Percentiles rank a stretch among this genome's conserved stretches.
phyloP scores from a whole-genome alignment of 768 basidiomycete genomes.

The Pleurotus giganteus region DNA sequence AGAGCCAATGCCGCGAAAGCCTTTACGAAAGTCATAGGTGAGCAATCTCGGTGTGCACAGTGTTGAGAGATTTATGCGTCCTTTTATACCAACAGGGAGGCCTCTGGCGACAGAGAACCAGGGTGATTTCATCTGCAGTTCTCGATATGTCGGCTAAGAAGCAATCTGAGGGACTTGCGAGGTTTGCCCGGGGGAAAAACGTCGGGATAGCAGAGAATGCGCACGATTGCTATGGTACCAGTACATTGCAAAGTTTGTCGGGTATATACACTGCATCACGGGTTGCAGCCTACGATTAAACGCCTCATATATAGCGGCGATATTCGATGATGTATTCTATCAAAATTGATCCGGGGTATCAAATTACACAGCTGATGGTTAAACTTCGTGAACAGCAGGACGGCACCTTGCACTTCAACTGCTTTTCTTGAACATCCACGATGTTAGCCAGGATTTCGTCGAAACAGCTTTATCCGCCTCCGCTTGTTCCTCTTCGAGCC shows the following conservation, averaged over 20 bases:
- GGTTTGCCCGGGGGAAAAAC: conserved; percentile 30
- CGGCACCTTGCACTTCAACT: conserved; percentile 20
- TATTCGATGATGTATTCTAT: conserved; percentile 24
- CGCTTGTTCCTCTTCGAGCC: conserved; percentile 53
- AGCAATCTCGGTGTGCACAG: conserved; percentile 16
- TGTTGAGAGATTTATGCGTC: not conserved
- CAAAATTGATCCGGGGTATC: conserved; percentile 37
- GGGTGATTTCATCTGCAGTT: conserved; percentile 11
- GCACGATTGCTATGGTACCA: conserved; percentile 11
- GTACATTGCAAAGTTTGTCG: conserved; percentile 15
- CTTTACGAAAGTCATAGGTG: conserved; percentile 24
- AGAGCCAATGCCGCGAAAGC: conserved; percentile 32
- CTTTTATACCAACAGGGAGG: conserved; percentile 12
- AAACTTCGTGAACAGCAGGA: conserved; percentile 21
- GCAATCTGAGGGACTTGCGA: conserved; percentile 25
- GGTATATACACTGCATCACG: conserved; percentile 14
- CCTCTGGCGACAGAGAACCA: not conserved
- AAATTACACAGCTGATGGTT: conserved; percentile 25
- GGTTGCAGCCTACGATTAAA: conserved; percentile 24
- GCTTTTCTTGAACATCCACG: conserved; percentile 60
- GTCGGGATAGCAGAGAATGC: conserved; percentile 33
- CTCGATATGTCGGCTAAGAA: conserved; percentile 21
- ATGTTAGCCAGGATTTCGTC: conserved; percentile 58
- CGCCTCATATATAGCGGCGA: conserved; percentile 19
- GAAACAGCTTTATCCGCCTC: conserved; percentile 43